A percentile compares a stretch with the other conserved stretches of the same genome.
Evolutionary conservation across 495 filamentous ascomycete genomes (phyloP).

Genomic region (Amphirosellinia nigrospora): DNA sequence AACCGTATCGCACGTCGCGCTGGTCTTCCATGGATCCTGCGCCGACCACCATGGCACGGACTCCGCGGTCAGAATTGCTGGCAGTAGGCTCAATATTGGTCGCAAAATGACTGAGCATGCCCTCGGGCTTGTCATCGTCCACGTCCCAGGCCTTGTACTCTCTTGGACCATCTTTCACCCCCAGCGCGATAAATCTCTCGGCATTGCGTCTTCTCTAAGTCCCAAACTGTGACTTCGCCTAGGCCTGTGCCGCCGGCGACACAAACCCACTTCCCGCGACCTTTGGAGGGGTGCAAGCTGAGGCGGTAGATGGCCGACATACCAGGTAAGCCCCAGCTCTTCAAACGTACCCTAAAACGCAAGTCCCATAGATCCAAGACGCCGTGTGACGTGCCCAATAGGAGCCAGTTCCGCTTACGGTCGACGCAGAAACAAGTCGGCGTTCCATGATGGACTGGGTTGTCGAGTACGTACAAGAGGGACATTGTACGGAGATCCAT

Average conservation of each 20-base stretch:
- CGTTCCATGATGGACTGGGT: constrained; percentile 91
- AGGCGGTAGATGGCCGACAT: constrained; percentile 82
- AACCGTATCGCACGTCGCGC: constrained; percentile 65
- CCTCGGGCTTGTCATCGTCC: constrained; percentile 86
- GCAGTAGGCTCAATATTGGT: constrained; percentile 66
- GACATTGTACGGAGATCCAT: constrained; percentile 90
- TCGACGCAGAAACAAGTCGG: constrained; percentile 93
- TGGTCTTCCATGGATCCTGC: constrained; percentile 62
- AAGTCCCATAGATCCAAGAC: constrained; percentile 96
- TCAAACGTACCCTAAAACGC: constrained; percentile 84
- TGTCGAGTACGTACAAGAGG: constrained; percentile 78
- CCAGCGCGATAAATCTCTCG: constrained; percentile 84
- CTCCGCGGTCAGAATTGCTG: constrained; percentile 59
- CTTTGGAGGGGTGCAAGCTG: constrained; percentile 75
- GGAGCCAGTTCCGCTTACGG: constrained; percentile 82
- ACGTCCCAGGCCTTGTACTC: constrained; percentile 88
- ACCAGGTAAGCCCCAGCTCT: constrained; percentile 87
- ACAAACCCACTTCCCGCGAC: constrained; percentile 78
- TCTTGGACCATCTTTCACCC: constrained; percentile 60
- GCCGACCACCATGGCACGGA: constrained; percentile 64
- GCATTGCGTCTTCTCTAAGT: constrained; percentile 87
- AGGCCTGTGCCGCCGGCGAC: constrained; percentile 87
- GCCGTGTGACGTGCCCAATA: constrained; percentile 91
- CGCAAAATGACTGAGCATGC: constrained; percentile 88
- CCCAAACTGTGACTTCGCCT: constrained; percentile 95